Evolutionary conservation across 2,329 filamentous ascomycete genomes (phyloP), one percentile per base, ranked within the genome.

Genomic region (Sarocladium oryzae): DNA sequence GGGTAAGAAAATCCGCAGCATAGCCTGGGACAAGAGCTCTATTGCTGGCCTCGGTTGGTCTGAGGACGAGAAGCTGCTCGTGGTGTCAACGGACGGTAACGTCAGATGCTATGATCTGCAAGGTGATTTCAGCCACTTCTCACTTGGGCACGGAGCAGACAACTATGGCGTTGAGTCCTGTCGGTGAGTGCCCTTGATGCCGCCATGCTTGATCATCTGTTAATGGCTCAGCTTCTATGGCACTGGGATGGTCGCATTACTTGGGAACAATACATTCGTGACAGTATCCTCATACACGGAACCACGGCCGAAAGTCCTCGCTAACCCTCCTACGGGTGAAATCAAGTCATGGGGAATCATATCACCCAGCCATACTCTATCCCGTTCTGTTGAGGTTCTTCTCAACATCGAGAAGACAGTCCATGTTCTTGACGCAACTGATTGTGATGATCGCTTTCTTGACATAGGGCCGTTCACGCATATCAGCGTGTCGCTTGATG

Each of bases 1-100:
- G 10, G 93, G 93, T 51, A 93, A 90, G 73, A 81, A 89, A 53
- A 85, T 99, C 56, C 85, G 86, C 61, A 83, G 82, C 63, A 89
- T 96, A 57, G 81, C 86, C 65, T 97, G 92, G 91, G 92, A 97
- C 61, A 89, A 91, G 69, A 89, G 89, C 41, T 75, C 84, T 2
- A 88, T 99, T 63, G 87, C 85, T 66, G 90, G 89, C 2, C 77
- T 99, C 18, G 93, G 93, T 30, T 99, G 93, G 93, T 96, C 91
- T 18, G 92, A 96, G 62, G 89, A 96, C 57, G 93, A 99, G 74
- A 86, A 88, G 64, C 77, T 99, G 43, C 74, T 99, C 3, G 86
- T 96, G 0, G 84, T 97, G 49, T 89, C 90, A 9, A 81, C 87
- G 50, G 92, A 99, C 63, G 93, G 93, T 21, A 92, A 84, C 1